Base-by-base conservation (phyloP, 257 asterid genomes). In the Solanum pimpinellifolium region DNA sequence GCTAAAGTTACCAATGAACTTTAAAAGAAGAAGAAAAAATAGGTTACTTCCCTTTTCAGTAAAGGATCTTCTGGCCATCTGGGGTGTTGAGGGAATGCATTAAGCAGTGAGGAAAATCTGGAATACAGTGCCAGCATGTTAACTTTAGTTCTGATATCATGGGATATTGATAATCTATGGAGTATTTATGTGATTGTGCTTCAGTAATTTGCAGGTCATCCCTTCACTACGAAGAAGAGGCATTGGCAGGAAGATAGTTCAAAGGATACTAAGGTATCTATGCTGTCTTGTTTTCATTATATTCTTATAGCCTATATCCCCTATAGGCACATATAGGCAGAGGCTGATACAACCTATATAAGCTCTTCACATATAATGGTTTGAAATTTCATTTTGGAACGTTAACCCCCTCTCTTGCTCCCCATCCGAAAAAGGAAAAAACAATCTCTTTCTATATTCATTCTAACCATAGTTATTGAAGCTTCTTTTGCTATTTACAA, bases 201-300 rank as follows among this genome's bases (percentile, higher is more conserved):
- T 86, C 87, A 83, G 87, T 87, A 86, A 86, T 52, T 88, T 94
- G 86, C 93, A 97, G 98, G 99, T 97, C 87, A 92, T 89, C 72
- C 99, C 99, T 86, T 89, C 80, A 86, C 92, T 93, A 68, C 95
- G 86, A 60, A 86, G 94, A 42, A 90, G 94, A 86, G 99, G 98
- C 88, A 94, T 97, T 42, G 98, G 98, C 82, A 88, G 93, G 91
- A 93, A 23, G 94, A 96, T 97, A 69, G 93, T 96, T 88, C 91
- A 91, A 83, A 91, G 89, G 88, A 93, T 96, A 83, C 15, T 93
- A 82, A 95, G 99, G 99, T 97, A 73, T 83, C 91, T 3, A 18
- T 65, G 2, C 6, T 84, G 80, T 41, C 25, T 33, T 72, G 41
- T 62, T 85, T 44, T 60, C 56, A 52, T 47, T 70, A 13, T 56